These are phyloP conservation scores for Fusarium sp. DNA, from an alignment of 2,329 filamentous ascomycete species.

Conservation along the genomic window DNA sequence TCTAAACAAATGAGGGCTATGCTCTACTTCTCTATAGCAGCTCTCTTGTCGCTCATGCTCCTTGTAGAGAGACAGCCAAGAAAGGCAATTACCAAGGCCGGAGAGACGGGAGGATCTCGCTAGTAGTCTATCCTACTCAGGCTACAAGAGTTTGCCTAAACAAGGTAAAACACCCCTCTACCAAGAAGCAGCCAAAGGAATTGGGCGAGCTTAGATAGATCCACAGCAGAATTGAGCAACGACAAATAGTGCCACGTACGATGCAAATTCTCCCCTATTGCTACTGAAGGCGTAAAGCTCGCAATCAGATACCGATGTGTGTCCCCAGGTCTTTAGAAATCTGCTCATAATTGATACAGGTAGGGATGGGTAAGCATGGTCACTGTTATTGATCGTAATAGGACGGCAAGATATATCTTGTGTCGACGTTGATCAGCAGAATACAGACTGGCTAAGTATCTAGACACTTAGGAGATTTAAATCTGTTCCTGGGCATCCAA, in stretches of 20 bases:
- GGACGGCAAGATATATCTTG: background rate
- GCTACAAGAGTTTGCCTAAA: too few relatives aligned
- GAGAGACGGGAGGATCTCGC: background rate
- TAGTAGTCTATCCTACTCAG: background rate
- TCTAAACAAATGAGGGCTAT: conserved; percentile 2
- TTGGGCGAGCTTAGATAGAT: too few relatives aligned
- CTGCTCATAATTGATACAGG: background rate
- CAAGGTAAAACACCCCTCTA: too few relatives aligned
- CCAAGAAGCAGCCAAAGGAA: too few relatives aligned
- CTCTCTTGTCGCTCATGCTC: background rate
- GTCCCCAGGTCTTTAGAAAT: background rate
- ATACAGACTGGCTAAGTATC: background rate
- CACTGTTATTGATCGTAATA: background rate
- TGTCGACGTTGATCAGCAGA: background rate
- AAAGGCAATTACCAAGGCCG: background rate
- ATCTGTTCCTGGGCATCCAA: background rate
- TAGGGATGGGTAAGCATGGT: background rate
- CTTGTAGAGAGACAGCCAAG: background rate
- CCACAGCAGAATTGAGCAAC: too few relatives aligned
- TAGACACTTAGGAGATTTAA: background rate
- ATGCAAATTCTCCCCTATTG: too few relatives aligned
- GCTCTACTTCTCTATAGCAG: conserved; percentile 4
- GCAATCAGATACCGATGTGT: too few relatives aligned
- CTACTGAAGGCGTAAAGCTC: too few relatives aligned
- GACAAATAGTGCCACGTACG: too few relatives aligned